Base-by-base conservation (phyloP, 139 green algal species). In the Mychonastes homosphaera region DNA sequence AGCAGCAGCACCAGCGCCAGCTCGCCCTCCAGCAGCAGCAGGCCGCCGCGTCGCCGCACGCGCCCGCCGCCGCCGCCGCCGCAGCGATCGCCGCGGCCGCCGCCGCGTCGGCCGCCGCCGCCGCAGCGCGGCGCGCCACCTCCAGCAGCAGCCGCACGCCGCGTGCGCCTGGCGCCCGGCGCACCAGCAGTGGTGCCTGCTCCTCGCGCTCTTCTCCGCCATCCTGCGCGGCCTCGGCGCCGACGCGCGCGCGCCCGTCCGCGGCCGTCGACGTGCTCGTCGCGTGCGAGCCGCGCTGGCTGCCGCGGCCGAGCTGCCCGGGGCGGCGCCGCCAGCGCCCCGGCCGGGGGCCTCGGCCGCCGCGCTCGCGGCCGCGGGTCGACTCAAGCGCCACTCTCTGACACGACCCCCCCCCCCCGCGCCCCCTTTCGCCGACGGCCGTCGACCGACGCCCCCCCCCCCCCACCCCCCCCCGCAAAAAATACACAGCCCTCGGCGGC, bases 141-240 rank as follows among this genome's bases (percentile, higher is more conserved):
- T 19, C 40, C 55, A 49, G 44, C 33, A 62, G 56, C 56, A 63
- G 56, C 56, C 33, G 47, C 21, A 23, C 21, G 38, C 21, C n/a
- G 58, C 12, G 3, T 39, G 32, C 15, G 44, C 47, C 4, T 65
- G 58, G 58, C 48, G 48, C 4, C 47, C 58, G 13, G 26, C 35
- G 28, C 58, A 65, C 35, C 58, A 65, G 58, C 58, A 65, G 58
- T 65, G 58, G 58, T 58, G 47, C 26, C 24, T 65, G 35, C 58
- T 65, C 36, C 58, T 65, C 1, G 35, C 27, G 1, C 36, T 65
- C 27, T 8, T 48, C 0, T 35, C n/a, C 19, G 26, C 47, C 5
- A 12, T 48, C 18, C 26, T 65, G 21, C 47, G 41, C 30, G 36
- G 51, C 30, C 48, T 65, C 16, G 51, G 58, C 58, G 35, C 40